Base-by-base conservation (phyloP, 2,329 filamentous ascomycete genomes). In the Alternaria infectoria region DNA sequence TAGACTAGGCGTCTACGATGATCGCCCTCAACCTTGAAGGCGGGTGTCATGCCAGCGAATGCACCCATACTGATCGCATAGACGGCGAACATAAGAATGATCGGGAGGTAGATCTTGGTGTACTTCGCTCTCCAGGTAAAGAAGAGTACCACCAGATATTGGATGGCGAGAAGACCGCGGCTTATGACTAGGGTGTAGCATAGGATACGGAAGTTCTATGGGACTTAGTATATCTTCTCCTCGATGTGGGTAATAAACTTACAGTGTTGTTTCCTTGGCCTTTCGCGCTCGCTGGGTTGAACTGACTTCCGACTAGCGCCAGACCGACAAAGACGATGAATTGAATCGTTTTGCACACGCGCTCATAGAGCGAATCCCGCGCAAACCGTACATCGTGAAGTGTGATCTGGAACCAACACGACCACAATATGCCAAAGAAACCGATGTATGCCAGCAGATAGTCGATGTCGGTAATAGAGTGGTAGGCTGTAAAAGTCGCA, bases 341-440 rank as follows among this genome's bases (percentile, higher is more conserved):
- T 54, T 81, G 79, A 1, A 77, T 54, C 4, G 73, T 73, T 64
- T 80, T 81, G 74, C 77, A 80, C 8, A 68, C 59, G 8, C 79
- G 74, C 69, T 81, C 78, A 59, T 79, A 81, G 2, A 80, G 68
- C 11, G 73, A 77, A 54, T 80, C 78, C 54, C 78, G 70, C 2
- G 78, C 77, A 63, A 80, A 80, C 1, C 78, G 75, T n/a, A 80
- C 78, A 75, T 81, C 79, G 62, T 80, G 76, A 5, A 81, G 72
- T 12, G 77, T 79, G 52, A 80, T 74, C 59, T 81, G 77, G 61
- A 80, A 80, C 79, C 79, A 81, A 10, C 65, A 73, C 6, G 73
- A 74, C 79, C 79, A 81, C 10, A 81, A 59, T 40, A 81, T 77
- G 25, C 74, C 77, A 50, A 80, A 80, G 67, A 81, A 80, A 12